These are phyloP conservation scores for Alternaria atra DNA, from an alignment of 2,329 filamentous ascomycete species.

Conservation along the genomic window DNA sequence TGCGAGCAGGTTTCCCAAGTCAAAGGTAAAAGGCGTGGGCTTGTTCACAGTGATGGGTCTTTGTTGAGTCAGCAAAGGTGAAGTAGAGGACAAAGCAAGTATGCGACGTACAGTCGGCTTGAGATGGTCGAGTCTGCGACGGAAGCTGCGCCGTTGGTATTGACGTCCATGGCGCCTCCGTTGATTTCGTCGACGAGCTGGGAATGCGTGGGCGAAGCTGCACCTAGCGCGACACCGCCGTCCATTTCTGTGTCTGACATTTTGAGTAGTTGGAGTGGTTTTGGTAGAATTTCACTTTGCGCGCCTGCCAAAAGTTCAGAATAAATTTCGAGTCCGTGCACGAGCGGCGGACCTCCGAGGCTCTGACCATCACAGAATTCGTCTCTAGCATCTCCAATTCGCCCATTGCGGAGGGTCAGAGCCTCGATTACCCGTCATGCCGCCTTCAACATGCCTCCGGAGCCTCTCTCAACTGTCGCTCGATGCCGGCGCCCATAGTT, in stretches of 20 bases:
- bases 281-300: slow-evolving; percentile 2
- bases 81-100: slow-evolving; percentile 8
- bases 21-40: slow-evolving; percentile 90
- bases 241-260: slow-evolving; percentile 47
- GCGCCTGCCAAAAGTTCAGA: slow-evolving; percentile 11
- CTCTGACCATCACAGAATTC: slow-evolving; percentile 26
- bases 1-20: slow-evolving; percentile 85
- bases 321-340: slow-evolving; percentile 32
- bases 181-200: slow-evolving; percentile 43
- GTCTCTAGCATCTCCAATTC: slow-evolving; percentile 28
- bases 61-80: neutral
- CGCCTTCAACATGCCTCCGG: slow-evolving; percentile 44
- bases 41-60: slow-evolving; percentile 64
- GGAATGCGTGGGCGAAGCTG: slow-evolving; percentile 32
- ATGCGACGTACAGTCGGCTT: slow-evolving; percentile 41
- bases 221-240: slow-evolving; percentile 35
- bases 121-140: slow-evolving; percentile 46
- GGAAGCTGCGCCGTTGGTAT: slow-evolving; percentile 37
- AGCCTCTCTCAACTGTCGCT: slow-evolving; percentile 44
- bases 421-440: slow-evolving; percentile 40
- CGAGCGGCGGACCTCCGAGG: slow-evolving; percentile 39
- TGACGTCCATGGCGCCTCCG: slow-evolving; percentile 46
- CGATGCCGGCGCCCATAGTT: slow-evolving; percentile 33
- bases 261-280: slow-evolving; percentile 1
- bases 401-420: slow-evolving; percentile 38